Conservation (phyloP, 805 yeast genomes). For the Saccharomycopsis capsularis region DNA sequence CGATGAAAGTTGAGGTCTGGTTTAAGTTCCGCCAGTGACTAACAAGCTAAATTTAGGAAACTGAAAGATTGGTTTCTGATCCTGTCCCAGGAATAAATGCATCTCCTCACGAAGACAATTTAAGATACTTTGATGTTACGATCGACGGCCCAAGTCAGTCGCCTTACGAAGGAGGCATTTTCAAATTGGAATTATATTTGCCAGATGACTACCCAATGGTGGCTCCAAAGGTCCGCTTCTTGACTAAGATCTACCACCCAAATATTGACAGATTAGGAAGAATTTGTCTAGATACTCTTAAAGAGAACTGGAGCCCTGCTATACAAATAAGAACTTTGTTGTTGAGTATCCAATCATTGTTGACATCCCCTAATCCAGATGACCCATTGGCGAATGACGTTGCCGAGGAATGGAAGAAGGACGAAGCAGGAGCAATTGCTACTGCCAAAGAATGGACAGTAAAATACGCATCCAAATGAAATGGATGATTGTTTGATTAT, state of each 20-base stretch:
- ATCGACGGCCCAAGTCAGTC: slow-evolving; percentile 88
- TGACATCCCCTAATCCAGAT: slow-evolving; percentile 96
- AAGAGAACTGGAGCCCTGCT: slow-evolving; percentile 95
- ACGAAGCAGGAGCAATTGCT: slow-evolving; percentile 70
- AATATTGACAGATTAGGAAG: slow-evolving; percentile 93
- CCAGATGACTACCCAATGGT: slow-evolving; percentile 99
- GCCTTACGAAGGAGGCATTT: slow-evolving; percentile 83
- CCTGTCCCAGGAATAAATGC: slow-evolving; percentile 97
- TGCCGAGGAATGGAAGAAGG: slow-evolving; percentile 91
- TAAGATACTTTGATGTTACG: slow-evolving; percentile 86
- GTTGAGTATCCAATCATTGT: slow-evolving; percentile 83
- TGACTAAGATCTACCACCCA: slow-evolving; percentile 93
- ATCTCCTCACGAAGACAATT: slow-evolving; percentile 86
- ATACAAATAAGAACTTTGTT: slow-evolving; percentile 89
- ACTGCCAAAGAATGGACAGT: slow-evolving; percentile 56
- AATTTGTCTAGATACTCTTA: slow-evolving; percentile 90
- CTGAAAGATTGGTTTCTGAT: slow-evolving; percentile 84
- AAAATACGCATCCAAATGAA: slow-evolving; percentile 33
- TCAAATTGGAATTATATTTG: slow-evolving; percentile 75
- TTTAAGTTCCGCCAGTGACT: too few species aligned
- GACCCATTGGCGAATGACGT: slow-evolving; percentile 98
- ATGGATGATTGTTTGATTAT: too few species aligned
- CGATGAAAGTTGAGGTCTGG: too few species aligned
- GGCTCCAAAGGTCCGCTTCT: slow-evolving; percentile 91
- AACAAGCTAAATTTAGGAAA: slow-evolving; percentile 47